Conservation (phyloP, 2,329 filamentous ascomycete genomes). For the Mycocentrospora acerina region DNA sequence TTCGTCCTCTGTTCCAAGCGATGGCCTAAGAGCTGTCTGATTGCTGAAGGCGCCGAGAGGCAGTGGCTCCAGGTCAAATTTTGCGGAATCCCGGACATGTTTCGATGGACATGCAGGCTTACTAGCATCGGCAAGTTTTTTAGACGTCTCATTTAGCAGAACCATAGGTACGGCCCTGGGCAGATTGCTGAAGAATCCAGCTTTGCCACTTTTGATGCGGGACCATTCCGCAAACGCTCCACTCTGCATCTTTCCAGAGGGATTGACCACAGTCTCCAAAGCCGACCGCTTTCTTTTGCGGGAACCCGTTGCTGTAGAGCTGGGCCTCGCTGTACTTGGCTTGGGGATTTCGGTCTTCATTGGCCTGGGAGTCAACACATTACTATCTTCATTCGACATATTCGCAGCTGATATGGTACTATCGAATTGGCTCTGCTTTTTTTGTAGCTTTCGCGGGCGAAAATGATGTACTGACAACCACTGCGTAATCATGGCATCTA, state of each 20-base stretch:
- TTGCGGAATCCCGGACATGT: constrained; percentile 1
- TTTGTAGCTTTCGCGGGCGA: constrained; percentile 50
- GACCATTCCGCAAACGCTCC: constrained; percentile 43
- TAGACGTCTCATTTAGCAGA: no score
- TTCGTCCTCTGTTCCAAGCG: not conserved
- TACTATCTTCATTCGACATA: not conserved
- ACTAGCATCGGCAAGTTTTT: no score
- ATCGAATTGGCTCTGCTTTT: constrained; percentile 5
- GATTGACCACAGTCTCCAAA: not conserved
- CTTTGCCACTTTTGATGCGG: constrained; percentile 47
- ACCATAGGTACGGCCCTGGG: no score
- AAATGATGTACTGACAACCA: constrained; percentile 77
- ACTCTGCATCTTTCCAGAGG: constrained; percentile 2
- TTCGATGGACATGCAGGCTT: no score
- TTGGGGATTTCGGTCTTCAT: not conserved
- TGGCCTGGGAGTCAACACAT: no score
- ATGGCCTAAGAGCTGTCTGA: not conserved
- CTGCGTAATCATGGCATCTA: constrained; percentile 68
- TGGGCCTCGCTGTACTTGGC: not conserved
- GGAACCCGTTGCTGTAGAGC: not conserved
- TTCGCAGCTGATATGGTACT: constrained; percentile 2
- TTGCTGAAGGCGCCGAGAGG: constrained; percentile 12
- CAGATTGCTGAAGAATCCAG: constrained; percentile 32
- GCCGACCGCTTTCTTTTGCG: constrained; percentile 26
- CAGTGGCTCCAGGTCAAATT: constrained; percentile 13